These are phyloP conservation scores for Eremothecium coryli DNA, from an alignment of 1,139 yeast species.

Conservation along the genomic window DNA sequence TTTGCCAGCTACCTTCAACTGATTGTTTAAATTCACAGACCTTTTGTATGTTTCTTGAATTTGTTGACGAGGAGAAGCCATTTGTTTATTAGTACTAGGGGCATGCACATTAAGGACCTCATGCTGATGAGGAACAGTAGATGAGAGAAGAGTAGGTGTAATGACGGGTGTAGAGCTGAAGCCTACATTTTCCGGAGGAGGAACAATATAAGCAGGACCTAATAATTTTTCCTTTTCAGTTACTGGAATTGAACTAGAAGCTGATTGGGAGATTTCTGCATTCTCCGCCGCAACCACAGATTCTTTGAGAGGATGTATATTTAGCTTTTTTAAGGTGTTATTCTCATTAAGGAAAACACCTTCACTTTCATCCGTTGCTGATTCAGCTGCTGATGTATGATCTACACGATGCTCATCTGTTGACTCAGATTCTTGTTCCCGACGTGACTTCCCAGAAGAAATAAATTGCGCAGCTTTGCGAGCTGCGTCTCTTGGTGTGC, in stretches of 20 bases:
- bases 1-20: not conserved
- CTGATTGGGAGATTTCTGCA: no score
- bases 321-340: conserved; percentile 14
- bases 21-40: conserved; percentile 4
- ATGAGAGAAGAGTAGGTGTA: conserved; percentile 3
- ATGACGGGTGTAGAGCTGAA: not conserved
- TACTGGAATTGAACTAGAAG: not conserved
- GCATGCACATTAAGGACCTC: not conserved
- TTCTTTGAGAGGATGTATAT: conserved; percentile 18
- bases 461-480: conserved; percentile 25
- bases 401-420: conserved; percentile 13
- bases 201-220: not conserved
- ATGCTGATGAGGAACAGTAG: not conserved
- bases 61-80: conserved; percentile 8
- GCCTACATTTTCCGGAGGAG: not conserved
- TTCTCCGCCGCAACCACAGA: conserved; percentile 10
- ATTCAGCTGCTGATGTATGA: conserved; percentile 18
- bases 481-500: conserved; percentile 26
- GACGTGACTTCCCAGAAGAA: conserved; percentile 20
- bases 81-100: not conserved
- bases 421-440: conserved; percentile 16
- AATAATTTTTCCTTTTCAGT: not conserved
- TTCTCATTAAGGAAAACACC: conserved; percentile 13
- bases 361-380: conserved; percentile 25
- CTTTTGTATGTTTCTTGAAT: conserved; percentile 14